Evolutionary conservation across 495 filamentous ascomycete species (phyloP).

Genomic region (Penicillium pulvis): DNA sequence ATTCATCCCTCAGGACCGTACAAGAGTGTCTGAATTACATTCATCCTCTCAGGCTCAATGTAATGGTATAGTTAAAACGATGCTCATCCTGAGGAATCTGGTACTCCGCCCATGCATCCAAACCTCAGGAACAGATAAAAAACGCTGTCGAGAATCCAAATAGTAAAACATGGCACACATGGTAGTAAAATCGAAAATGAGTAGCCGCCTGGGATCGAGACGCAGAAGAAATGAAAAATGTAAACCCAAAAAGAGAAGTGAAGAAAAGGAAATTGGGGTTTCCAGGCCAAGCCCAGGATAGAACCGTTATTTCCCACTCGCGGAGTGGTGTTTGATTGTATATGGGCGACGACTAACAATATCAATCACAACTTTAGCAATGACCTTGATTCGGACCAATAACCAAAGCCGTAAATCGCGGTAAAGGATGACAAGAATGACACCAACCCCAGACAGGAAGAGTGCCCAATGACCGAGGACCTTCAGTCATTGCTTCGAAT

Average conservation of each 20-base stretch:
- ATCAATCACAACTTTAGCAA: conserved; percentile 14
- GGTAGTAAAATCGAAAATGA: not conserved
- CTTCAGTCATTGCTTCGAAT: conserved; percentile 58
- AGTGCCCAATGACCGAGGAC: conserved; percentile 26
- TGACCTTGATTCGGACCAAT: conserved; percentile 4
- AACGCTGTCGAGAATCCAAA: conserved; percentile 20
- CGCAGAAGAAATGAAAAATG: conserved; percentile 2
- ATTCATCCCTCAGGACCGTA: conserved; percentile 3
- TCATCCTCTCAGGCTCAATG: not conserved
- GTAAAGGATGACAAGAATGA: conserved; percentile 25
- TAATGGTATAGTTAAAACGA: conserved; percentile 14
- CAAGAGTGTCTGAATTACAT: not conserved
- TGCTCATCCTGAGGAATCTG: conserved; percentile 16
- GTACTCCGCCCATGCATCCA: conserved; percentile 30
- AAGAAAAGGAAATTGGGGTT: not conserved
- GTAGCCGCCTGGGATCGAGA: not conserved
- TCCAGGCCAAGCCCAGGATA: not conserved
- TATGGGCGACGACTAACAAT: conserved; percentile 13
- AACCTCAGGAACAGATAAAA: conserved; percentile 14
- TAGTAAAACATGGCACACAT: conserved; percentile 28
- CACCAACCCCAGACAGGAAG: conserved; percentile 16
- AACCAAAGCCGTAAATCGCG: conserved; percentile 26
- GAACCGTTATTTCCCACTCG: conserved; percentile 10
- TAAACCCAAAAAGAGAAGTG: not conserved
- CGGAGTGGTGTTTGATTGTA: conserved; percentile 14